These are phyloP conservation scores for Suillus brevipes DNA, from an alignment of 768 basidiomycete genomes.

Conservation along the genomic window DNA sequence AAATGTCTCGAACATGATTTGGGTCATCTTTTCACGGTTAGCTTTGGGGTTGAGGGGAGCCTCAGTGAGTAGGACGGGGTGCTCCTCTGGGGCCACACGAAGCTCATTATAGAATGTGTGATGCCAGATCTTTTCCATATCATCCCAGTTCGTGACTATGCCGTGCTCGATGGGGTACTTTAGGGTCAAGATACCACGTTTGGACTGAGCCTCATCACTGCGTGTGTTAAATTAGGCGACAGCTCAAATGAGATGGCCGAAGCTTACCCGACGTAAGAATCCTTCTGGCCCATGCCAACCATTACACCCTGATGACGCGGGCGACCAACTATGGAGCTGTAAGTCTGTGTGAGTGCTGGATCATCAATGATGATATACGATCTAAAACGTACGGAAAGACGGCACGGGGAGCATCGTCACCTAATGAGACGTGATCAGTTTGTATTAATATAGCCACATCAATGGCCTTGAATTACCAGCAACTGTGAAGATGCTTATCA, in stretches of 20 bases:
- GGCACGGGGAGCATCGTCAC: conserved; percentile 87
- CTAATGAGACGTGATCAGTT: conserved; percentile 40
- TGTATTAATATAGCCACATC: neutral
- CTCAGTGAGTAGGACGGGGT: conserved; percentile 70
- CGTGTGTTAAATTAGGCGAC: conserved; percentile 11
- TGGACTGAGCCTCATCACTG: conserved; percentile 90
- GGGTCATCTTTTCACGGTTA: conserved; percentile 75
- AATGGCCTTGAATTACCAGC: conserved; percentile 48
- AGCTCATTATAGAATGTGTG: conserved; percentile 92
- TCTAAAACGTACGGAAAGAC: conserved; percentile 84
- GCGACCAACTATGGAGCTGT: conserved; percentile 89
- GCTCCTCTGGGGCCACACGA: conserved; percentile 76
- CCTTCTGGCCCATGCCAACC: conserved; percentile 97
- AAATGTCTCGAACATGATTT: conserved; percentile 81
- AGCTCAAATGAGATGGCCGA: conserved; percentile 7
- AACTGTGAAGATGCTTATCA: conserved; percentile 41
- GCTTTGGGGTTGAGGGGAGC: conserved; percentile 74
- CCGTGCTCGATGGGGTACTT: conserved; percentile 95
- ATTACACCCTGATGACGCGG: conserved; percentile 94
- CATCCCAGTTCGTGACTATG: conserved; percentile 98
- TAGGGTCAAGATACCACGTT: conserved; percentile 91
- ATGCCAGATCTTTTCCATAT: conserved; percentile 99
- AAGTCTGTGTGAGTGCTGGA: conserved; percentile 2
- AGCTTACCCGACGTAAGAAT: conserved; percentile 87
- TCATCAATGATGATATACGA: conserved; percentile 6